Base-by-base conservation (phyloP, 768 basidiomycete species). In the Suillus spraguei region DNA sequence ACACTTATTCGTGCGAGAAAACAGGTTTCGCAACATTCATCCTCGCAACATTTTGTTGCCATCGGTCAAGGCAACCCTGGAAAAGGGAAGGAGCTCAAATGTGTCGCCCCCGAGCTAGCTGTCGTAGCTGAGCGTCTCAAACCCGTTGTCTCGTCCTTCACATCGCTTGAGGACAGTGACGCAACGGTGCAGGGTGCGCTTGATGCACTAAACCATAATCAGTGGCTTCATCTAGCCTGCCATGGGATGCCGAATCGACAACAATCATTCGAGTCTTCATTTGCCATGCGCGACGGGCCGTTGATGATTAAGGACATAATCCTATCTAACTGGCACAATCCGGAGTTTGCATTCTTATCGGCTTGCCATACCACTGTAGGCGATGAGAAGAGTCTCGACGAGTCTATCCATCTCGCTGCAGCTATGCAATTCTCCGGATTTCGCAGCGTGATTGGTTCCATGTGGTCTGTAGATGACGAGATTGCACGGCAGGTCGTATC, bases 1-100 rank as follows among this genome's bases (percentile, higher is more conserved):
- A n/a, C n/a, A 10, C 67, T 78, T 16, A 61, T 71, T 33, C 67
- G 70, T 6, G 67, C 71, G 5, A 69, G 74, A 6, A 38, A 41
- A 10, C 61, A 59, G 1, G 20, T 24, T 47, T 36, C 10, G 28
- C n/a, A 17, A 14, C 1, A 36, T 41, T 7, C 39, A 16, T 33
- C n/a, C 22, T 17, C 3, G 0, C 58, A 9, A 36, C 3, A 33
- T 9, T 64, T 46, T 47, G 6, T 68, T 11, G 68, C 72, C 6
- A 67, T 74, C 54, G 47, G 72, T 9, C 71, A 72, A 60, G 63
- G 68, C 33, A 20, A 60, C 2, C 39, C 70, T 0, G 9, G 54
- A 2, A 11, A 44, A 35, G 42, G 64, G 6, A 32, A 54, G 2
- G 20, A 28, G 20, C 70, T 73, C 14, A 54, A 58, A 39, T 54